Percentiles rank a stretch among this genome's conserved stretches.
These are phyloP conservation scores for Guillardia theta DNA, from an alignment of 78 protist genomes.

Conservation along the genomic window DNA sequence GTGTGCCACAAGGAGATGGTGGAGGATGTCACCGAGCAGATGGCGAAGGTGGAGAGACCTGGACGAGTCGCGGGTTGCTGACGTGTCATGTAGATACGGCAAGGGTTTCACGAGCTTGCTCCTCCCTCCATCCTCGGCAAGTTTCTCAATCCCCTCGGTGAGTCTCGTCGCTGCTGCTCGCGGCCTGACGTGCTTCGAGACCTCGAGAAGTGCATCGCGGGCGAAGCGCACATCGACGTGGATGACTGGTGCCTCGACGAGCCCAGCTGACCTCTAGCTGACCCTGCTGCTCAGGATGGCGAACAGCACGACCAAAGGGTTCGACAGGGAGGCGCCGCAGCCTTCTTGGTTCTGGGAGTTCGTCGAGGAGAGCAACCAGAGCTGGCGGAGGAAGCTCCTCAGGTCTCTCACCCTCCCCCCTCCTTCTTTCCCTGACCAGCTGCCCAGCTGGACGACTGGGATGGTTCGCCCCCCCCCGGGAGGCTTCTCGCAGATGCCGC, in stretches of 20 bases:
- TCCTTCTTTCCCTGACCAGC: background rate
- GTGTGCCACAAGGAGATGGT: conserved; percentile 14
- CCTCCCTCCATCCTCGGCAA: background rate
- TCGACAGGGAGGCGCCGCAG: background rate
- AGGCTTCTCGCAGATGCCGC: background rate
- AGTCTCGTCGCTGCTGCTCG: too few relatives aligned
- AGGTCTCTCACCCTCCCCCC: background rate
- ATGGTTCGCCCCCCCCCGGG: background rate
- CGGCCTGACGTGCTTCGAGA: too few relatives aligned
- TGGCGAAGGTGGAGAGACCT: background rate
- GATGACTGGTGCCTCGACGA: background rate
- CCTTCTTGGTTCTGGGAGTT: background rate
- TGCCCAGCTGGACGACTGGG: background rate
- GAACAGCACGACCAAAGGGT: background rate
- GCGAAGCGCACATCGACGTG: background rate
- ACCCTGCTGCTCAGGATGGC: too few relatives aligned
- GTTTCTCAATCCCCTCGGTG: background rate
- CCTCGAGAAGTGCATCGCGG: background rate
- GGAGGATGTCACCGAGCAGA: background rate
- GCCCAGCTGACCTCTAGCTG: too few relatives aligned
- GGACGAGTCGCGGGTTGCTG: too few relatives aligned
- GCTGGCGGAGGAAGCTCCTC: background rate
- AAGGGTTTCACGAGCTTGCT: background rate
- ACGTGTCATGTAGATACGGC: background rate
- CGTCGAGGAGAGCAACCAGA: background rate